Conservation (phyloP, 1,139 yeast genomes). For the Scheffersomyces lignicola region DNA sequence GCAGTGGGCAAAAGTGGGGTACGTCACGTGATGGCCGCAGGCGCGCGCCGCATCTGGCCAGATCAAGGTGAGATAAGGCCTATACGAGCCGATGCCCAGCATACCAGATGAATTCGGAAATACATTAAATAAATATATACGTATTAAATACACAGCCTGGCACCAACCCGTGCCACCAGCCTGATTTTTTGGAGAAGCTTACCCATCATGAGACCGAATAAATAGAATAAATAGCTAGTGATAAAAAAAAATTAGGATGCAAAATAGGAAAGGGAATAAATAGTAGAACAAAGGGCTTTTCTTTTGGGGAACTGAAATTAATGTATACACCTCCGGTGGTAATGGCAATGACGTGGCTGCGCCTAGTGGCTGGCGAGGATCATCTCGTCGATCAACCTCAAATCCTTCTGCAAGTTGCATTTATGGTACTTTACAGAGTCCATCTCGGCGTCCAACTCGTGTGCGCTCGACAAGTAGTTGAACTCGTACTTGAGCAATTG, state of each 20-base stretch:
- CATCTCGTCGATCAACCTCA: slow-evolving; percentile 23
- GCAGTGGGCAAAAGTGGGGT: too few species aligned
- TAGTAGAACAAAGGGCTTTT: not conserved
- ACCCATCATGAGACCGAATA: too few species aligned
- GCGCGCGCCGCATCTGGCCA: too few species aligned
- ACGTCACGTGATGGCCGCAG: too few species aligned
- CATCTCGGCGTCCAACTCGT: not conserved
- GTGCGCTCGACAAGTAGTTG: not conserved
- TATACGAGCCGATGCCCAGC: too few species aligned
- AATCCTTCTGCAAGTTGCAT: slow-evolving; percentile 20
- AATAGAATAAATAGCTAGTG: slow-evolving; percentile 1
- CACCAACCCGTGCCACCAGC: too few species aligned
- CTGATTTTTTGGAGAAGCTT: too few species aligned
- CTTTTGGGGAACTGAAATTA: not conserved
- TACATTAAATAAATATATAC: too few species aligned
- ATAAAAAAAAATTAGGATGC: not conserved
- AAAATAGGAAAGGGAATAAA: not conserved
- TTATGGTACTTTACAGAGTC: slow-evolving; percentile 3
- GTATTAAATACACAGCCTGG: too few species aligned
- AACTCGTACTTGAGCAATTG: not conserved
- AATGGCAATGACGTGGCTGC: not conserved
- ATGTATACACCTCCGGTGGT: too few species aligned
- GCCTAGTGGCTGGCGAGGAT: slow-evolving; percentile 8
- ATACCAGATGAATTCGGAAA: too few species aligned
- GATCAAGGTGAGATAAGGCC: too few species aligned